Evolutionary conservation across 106 monocot genomes (phyloP).

Genomic region (Platanthera zijinensis): DNA sequence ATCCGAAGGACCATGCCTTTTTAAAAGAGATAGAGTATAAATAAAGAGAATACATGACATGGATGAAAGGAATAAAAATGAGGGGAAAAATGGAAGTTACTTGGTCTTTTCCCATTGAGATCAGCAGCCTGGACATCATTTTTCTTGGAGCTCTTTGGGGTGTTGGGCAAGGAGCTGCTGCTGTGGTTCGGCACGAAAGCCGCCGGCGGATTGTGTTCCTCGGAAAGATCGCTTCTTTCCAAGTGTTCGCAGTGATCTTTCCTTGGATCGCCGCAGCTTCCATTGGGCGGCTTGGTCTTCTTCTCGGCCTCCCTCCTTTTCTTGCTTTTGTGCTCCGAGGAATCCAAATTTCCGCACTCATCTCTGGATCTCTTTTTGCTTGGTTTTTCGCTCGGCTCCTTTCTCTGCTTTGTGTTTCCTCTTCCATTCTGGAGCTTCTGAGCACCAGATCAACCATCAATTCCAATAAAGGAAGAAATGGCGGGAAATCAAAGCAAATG

Average conservation of each 20-base stretch:
- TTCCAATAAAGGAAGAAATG: slow-evolving; percentile 25
- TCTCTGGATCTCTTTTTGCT: slow-evolving; percentile 25
- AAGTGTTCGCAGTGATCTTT: slow-evolving; percentile 25
- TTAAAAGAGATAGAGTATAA: not conserved
- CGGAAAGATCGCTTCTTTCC: slow-evolving; percentile 73
- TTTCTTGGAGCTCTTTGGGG: slow-evolving; percentile 57
- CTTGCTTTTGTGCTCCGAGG: slow-evolving; percentile 6
- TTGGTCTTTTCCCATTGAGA: slow-evolving; percentile 11
- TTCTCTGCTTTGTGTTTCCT: slow-evolving; percentile 12
- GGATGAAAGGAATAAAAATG: not conserved
- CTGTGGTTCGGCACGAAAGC: slow-evolving; percentile 12
- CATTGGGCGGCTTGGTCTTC: not conserved
- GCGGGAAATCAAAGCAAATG: slow-evolving; percentile 6
- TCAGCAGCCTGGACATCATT: slow-evolving; percentile 10
- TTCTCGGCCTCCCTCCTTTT: slow-evolving; percentile 25
- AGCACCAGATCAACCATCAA: slow-evolving; percentile 41
- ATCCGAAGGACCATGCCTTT: slow-evolving; percentile 36
- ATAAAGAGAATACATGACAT: not conserved
- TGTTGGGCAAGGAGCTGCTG: slow-evolving; percentile 39
- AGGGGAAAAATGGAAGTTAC: slow-evolving; percentile 10
- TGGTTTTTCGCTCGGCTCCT: slow-evolving; percentile 12
- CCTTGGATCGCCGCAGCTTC: not conserved
- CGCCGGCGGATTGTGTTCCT: slow-evolving; percentile 36
- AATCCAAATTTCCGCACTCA: slow-evolving; percentile 13
- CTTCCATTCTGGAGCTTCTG: slow-evolving; percentile 34